Base-by-base conservation (phyloP, 768 basidiomycete species). In the Hypholoma sublateritium region DNA sequence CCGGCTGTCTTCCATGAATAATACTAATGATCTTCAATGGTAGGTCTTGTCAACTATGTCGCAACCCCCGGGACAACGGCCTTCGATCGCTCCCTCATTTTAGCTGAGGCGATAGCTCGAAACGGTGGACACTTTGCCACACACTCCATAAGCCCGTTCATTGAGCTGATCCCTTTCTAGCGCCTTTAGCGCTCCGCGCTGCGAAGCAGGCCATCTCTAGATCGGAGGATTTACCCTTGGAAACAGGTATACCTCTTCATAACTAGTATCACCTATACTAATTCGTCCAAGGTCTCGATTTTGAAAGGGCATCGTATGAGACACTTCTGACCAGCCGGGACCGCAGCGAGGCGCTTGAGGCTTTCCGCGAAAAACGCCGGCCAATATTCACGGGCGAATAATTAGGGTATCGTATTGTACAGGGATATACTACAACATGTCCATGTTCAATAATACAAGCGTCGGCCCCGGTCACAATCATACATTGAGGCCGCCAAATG, bases 271-370 rank as follows among this genome's bases (percentile, higher is more conserved):
- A 22, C 21, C 34, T n/a, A 22, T 25, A 28, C 21, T 24, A 13
- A 8, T 25, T 47, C 25, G 55, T 21, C 13, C 37, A 7, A 85
- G 93, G 92, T n/a, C 80, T 98, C n/a, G 92, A 95, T 69, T 91
- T 95, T 59, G 95, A 97, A 70, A 80, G 90, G 35, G 85, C 86
- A 5, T 84, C 89, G 12, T 98, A 98, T 59, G 89, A 96, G 61
- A 80, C 83, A 2, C 77, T 98, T 17, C 76, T 97, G 19, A 77
- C 79, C 34, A 87, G 80, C 6, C 79, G 84, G 60, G 95, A 98
- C 69, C 83, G 95, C 17, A 62, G 80, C 5, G 95, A 98, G 72
- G 95, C 94, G 3, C 75, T 97, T 37, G 72, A 83, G 51, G 95
- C 95, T 13, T 97, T 96, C 75, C 86, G 80, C 64, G 89, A 91